Evolutionary conservation across 345 rosid species (phyloP).

Genomic region (Anacardium occidentale): DNA sequence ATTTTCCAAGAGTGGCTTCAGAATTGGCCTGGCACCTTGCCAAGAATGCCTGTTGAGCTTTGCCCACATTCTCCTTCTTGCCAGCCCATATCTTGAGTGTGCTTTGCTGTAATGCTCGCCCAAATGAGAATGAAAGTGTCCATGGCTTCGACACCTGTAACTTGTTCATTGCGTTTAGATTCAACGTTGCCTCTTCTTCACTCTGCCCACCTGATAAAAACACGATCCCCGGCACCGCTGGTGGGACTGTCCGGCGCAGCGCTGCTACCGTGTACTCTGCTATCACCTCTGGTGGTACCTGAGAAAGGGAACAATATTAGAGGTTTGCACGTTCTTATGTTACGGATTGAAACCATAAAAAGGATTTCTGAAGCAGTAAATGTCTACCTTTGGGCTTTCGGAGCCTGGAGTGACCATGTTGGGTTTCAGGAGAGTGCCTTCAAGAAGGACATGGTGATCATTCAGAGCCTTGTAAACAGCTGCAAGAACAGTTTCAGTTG

Average conservation of each 20-base stretch:
- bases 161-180: constrained; percentile 89
- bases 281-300: constrained; percentile 68
- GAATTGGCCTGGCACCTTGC: constrained; percentile 82
- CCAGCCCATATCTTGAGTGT: constrained; percentile 92
- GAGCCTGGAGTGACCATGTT: constrained; percentile 99
- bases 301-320: background rate
- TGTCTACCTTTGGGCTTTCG: constrained; percentile 70
- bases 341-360: too few relatives aligned
- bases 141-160: constrained; percentile 76
- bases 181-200: constrained; percentile 79
- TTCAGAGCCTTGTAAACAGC: constrained; percentile 92
- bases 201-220: constrained; percentile 91
- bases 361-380: too few relatives aligned
- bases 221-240: constrained; percentile 87
- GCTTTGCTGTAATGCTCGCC: constrained; percentile 91
- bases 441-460: constrained; percentile 92
- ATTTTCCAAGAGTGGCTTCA: constrained; percentile 81
- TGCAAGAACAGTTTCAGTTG: constrained; percentile 76
- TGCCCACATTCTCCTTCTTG: constrained; percentile 67
- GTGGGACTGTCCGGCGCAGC: constrained; percentile 78
- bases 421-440: constrained; percentile 93
- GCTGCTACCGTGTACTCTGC: constrained; percentile 74
- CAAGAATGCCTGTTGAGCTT: constrained; percentile 75
- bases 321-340: too few relatives aligned
- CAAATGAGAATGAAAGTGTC: constrained; percentile 92